Evolutionary conservation across 2,329 filamentous ascomycete species (phyloP).

Genomic region (Cyclaneusma minus): DNA sequence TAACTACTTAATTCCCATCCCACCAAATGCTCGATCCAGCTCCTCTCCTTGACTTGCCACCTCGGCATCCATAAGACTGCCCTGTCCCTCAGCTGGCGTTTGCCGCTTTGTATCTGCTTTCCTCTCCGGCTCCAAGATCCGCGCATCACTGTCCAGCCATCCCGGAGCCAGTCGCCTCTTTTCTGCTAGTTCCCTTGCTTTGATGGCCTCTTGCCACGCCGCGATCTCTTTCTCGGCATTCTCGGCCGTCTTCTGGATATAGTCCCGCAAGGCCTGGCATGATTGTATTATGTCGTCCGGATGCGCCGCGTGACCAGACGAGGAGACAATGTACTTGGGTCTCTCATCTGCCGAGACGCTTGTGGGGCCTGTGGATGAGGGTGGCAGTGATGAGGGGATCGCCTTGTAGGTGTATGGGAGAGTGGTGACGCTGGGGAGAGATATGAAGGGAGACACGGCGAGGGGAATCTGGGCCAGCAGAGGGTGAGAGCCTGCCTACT

Average conservation of each 20-base stretch:
- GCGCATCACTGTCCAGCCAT: slow-evolving; percentile 62
- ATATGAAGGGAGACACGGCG: slow-evolving; percentile 87
- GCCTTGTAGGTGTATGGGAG: slow-evolving; percentile 91
- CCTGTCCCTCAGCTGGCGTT: slow-evolving; percentile 2
- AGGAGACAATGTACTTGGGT: slow-evolving; percentile 60
- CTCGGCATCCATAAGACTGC: slow-evolving; percentile 17
- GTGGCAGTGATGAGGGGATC: slow-evolving; percentile 74
- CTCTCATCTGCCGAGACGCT: slow-evolving; percentile 28
- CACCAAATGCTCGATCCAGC: slow-evolving; percentile 35
- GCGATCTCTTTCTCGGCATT: slow-evolving; percentile 53
- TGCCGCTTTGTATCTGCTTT: slow-evolving; percentile 13
- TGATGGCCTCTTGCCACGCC: slow-evolving; percentile 53
- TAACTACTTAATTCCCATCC: slow-evolving; percentile 19
- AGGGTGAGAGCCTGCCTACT: slow-evolving; percentile 54
- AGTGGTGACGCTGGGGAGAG: slow-evolving; percentile 75
- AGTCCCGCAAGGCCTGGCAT: slow-evolving; percentile 61
- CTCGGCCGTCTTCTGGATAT: slow-evolving; percentile 53
- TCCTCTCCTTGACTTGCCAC: slow-evolving; percentile 29
- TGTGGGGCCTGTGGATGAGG: slow-evolving; percentile 42
- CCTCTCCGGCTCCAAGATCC: slow-evolving; percentile 53
- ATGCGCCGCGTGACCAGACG: slow-evolving; percentile 67
- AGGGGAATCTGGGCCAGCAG: slow-evolving; percentile 85
- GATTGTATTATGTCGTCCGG: slow-evolving; percentile 74
- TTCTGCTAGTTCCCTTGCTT: slow-evolving; percentile 55
- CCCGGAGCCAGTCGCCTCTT: slow-evolving; percentile 67